phyloP scores from a whole-genome alignment of 2,329 filamentous ascomycete species.

The Acrocalymma vagum region DNA sequence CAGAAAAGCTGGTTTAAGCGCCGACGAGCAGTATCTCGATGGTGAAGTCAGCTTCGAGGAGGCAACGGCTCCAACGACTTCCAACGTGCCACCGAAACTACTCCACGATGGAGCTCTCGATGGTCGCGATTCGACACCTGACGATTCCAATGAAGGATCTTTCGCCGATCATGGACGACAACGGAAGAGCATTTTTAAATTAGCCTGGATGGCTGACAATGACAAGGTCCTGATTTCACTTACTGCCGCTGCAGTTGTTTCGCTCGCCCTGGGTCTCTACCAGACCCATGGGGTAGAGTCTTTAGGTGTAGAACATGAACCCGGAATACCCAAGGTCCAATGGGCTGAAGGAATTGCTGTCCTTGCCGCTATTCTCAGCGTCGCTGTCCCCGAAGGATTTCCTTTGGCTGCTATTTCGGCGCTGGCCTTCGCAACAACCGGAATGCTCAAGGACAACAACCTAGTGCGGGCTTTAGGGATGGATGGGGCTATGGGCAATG shows the following conservation, averaged over 20 bases:
- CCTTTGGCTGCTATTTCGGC: conserved; percentile 72
- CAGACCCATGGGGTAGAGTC: conserved; percentile 64
- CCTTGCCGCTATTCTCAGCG: conserved; percentile 74
- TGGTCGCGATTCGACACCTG: conserved; percentile 24
- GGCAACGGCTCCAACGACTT: conserved; percentile 65
- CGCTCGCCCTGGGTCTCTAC: conserved; percentile 73
- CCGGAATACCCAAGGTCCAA: conserved; percentile 64
- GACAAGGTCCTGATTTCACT: conserved; percentile 76
- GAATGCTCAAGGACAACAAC: conserved; percentile 50
- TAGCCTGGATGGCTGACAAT: conserved; percentile 81
- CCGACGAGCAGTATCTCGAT: conserved; percentile 68
- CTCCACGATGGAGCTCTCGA: conserved; percentile 8
- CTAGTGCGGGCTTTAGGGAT: conserved; percentile 43
- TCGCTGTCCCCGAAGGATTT: conserved; percentile 70
- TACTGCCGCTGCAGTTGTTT: conserved; percentile 74
- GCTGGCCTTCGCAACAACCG: conserved; percentile 70
- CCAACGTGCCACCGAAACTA: conserved; percentile 72
- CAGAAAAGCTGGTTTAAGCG: conserved; percentile 68
- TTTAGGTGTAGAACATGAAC: conserved; percentile 62
- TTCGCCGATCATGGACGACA: conserved; percentile 72
- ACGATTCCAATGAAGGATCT: conserved; percentile 30
- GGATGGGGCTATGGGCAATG: conserved; percentile 46
- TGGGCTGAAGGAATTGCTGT: conserved; percentile 85
- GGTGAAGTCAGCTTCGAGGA: conserved; percentile 61
- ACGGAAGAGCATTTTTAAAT: conserved; percentile 70